Conservation (phyloP, 2,329 filamentous ascomycete species). For the Penicillium sp. region DNA sequence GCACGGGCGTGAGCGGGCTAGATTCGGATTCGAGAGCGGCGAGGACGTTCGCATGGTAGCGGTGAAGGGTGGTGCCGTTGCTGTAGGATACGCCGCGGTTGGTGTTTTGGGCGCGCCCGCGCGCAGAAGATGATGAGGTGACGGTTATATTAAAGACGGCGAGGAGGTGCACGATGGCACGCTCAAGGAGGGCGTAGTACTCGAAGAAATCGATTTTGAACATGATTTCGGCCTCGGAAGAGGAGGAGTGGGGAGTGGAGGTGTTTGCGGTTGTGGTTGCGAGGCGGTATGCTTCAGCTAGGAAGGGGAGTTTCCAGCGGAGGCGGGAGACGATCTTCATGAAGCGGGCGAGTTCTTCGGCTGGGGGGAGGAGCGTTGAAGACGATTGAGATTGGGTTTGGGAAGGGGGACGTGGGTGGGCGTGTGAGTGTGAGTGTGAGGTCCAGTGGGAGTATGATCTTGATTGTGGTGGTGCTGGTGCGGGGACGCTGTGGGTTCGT, state of each 20-base stretch:
- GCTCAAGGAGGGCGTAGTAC: conserved; percentile 72
- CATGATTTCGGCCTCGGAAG: conserved; percentile 59
- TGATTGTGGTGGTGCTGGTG: conserved; percentile 5
- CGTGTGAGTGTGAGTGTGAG: background rate
- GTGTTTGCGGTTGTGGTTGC: conserved; percentile 39
- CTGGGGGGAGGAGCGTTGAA: conserved; percentile 19
- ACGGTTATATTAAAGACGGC: conserved; percentile 63
- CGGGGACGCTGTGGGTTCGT: conserved; percentile 6
- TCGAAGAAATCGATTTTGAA: conserved; percentile 80
- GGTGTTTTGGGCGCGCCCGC: background rate
- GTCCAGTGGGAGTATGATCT: background rate
- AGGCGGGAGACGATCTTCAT: conserved; percentile 62
- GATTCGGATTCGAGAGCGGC: conserved; percentile 58
- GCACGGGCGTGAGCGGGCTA: conserved; percentile 58
- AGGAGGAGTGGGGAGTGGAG: conserved; percentile 7
- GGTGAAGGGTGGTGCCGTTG: conserved; percentile 46
- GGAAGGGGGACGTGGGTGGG: too few relatives aligned
- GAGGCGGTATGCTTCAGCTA: conserved; percentile 58
- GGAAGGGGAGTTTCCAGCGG: conserved; percentile 64
- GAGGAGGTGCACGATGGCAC: conserved; percentile 68
- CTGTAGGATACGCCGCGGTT: background rate
- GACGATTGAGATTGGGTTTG: background rate
- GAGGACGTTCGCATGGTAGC: conserved; percentile 71
- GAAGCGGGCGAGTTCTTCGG: conserved; percentile 57
- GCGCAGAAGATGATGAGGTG: conserved; percentile 15